Conservation (phyloP, 257 asterid genomes). For the Solanum ossicruentum region DNA sequence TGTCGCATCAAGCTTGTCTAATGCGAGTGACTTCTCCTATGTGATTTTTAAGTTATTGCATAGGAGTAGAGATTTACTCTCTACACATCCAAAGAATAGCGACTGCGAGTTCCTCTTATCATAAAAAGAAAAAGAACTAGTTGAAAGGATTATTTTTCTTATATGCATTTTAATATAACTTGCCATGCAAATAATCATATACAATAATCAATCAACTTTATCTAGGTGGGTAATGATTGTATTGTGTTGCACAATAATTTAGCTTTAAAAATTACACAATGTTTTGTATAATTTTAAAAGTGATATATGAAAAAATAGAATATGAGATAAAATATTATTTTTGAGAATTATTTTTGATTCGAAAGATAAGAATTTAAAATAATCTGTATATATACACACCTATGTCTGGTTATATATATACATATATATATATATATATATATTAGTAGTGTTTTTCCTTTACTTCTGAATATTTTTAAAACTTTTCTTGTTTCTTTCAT, state of each 20-base stretch:
- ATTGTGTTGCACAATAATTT: not conserved
- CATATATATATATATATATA: too few relatives aligned
- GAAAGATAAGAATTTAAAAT: not conserved
- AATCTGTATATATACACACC: not conserved
- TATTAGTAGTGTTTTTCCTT: not conserved
- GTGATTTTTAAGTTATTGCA: too few relatives aligned
- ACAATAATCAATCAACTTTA: not conserved
- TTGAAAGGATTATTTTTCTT: not conserved
- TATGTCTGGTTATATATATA: not conserved
- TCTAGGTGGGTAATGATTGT: not conserved
- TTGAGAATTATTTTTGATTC: not conserved
- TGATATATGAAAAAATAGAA: too few relatives aligned
- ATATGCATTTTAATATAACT: not conserved
- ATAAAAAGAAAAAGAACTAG: not conserved
- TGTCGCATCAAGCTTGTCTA: too few relatives aligned
- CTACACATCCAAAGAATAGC: too few relatives aligned
- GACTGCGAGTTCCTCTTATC: too few relatives aligned
- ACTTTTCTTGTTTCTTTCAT: not conserved
- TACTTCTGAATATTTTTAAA: not conserved
- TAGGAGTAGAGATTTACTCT: rapidly evolving
- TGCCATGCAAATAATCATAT: not conserved
- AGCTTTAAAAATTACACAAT: not conserved
- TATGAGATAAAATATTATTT: too few relatives aligned
- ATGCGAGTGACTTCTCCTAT: too few relatives aligned
- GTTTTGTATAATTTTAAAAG: too few relatives aligned